These are phyloP conservation scores for Bertia moriformis DNA, from an alignment of 2,329 filamentous ascomycete genomes.

Conservation along the genomic window DNA sequence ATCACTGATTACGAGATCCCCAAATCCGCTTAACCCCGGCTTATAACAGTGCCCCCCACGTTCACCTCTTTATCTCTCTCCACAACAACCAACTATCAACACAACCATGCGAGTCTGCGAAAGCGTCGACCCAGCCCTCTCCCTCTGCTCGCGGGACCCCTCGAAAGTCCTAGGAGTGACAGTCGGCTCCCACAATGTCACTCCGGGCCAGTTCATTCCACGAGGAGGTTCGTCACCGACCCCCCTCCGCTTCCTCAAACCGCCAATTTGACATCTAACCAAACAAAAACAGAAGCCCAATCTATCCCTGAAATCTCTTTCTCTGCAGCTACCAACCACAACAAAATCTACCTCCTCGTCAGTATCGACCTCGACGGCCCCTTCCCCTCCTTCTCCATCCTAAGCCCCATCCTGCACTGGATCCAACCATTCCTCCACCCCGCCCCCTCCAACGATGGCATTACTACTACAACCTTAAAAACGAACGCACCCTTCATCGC, in stretches of 20 bases:
- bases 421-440: conserved; percentile 22
- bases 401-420: conserved; percentile 31
- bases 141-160: too few species aligned
- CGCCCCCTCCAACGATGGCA: conserved; percentile 3
- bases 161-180: conserved; percentile 16
- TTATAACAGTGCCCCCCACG: too few species aligned
- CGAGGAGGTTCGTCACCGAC: conserved; percentile 12
- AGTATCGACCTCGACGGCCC: conserved; percentile 31
- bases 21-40: too few species aligned
- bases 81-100: too few species aligned
- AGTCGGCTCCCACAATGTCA: conserved; percentile 11
- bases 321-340: conserved; percentile 3
- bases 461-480: too few species aligned
- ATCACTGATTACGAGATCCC: too few species aligned
- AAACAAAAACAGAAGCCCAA: conserved; percentile 10
- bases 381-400: conserved; percentile 19
- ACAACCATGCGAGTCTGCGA: too few species aligned
- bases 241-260: too few species aligned
- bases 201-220: conserved; percentile 13
- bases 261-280: too few species aligned
- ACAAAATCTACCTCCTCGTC: conserved; percentile 20
- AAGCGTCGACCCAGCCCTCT: too few species aligned
- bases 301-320: conserved; percentile 7
- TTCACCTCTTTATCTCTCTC: too few species aligned
- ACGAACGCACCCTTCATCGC: conserved; percentile 13